Evolutionary conservation across 148 eudicot species (phyloP), one percentile per base, ranked within the genome.

Genomic region (Rhododendron henanense): DNA sequence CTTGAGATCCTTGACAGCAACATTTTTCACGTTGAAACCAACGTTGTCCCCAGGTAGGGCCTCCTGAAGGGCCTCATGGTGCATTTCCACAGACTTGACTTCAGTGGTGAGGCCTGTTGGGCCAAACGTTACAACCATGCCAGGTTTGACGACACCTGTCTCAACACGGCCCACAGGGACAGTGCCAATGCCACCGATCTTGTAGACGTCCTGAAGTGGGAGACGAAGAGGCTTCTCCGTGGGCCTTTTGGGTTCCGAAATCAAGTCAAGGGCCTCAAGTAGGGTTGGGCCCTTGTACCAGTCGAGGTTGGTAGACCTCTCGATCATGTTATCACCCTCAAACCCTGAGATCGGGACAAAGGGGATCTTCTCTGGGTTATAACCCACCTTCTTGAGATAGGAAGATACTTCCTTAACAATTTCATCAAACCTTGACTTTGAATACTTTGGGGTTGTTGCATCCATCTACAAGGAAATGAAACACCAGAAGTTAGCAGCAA

Each of bases 241-340:
- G 83, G 89, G 89, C 71, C 89, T 87, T 84, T 87, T 87, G 15
- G 89, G 89, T 79, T 87, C 89, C 1, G 50, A 16, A 78, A 87
- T 80, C 84, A 84, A 18, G 75, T 87, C 89, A 81, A 87, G 87
- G 51, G 89, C 89, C 1, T 87, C 89, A 57, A 87, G 89, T 2
- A 87, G 82, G 82, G 89, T 87, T 51, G 89, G 89, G 15, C 89
- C 89, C 89, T 87, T 87, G 87, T 87, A 87, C 89, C 89, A 87
- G 82, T 87, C 89, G 1, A 87, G 89, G 87, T 87, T 87, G 85
- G 87, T 85, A 53, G 89, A 87, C 85, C 89, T 87, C 84, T 87
- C 89, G 63, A 87, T 87, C 89, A 87, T 87, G 87, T 87, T 87
- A 59, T 87, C 89, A 80, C 89, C 89, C 82, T 87, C 89, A 81